phyloP scores from a whole-genome alignment of 2,329 filamentous ascomycete species.

The Aureobasidium sp. region DNA sequence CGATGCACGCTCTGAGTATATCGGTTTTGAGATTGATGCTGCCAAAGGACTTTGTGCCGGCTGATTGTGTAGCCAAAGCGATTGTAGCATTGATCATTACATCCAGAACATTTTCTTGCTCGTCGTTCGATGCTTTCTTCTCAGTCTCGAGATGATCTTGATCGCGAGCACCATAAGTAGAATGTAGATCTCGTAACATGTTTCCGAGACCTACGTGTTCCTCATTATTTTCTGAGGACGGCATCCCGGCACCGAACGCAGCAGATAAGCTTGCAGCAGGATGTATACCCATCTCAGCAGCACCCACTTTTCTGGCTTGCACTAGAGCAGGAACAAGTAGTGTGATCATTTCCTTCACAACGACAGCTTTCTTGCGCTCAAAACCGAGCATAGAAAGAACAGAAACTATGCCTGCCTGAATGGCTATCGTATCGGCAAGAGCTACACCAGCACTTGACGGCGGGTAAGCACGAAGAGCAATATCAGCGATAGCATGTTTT shows the following conservation, averaged over 20 bases:
- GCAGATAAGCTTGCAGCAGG: slow-evolving; percentile 80
- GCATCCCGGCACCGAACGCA: slow-evolving; percentile 42
- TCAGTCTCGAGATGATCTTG: background rate
- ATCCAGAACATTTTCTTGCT: background rate
- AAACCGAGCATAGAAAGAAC: slow-evolving; percentile 74
- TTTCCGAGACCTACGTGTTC: slow-evolving; percentile 7
- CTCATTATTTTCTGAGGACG: background rate
- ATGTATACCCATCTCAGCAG: slow-evolving; percentile 93
- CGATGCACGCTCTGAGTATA: slow-evolving; percentile 81
- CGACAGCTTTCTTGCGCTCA: slow-evolving; percentile 83
- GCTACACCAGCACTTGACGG: slow-evolving; percentile 56
- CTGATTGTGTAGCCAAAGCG: background rate
- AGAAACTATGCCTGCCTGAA: slow-evolving; percentile 80
- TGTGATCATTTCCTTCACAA: slow-evolving; percentile 77
- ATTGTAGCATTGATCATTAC: slow-evolving; percentile 6
- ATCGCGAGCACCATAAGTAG: slow-evolving; percentile 17
- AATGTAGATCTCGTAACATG: slow-evolving; percentile 14
- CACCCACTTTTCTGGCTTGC: slow-evolving; percentile 84
- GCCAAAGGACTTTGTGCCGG: slow-evolving; percentile 51
- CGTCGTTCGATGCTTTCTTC: background rate
- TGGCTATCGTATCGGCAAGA: slow-evolving; percentile 66
- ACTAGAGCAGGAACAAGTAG: slow-evolving; percentile 78
- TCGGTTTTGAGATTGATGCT: slow-evolving; percentile 76
- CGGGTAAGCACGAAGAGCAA: slow-evolving; percentile 65
- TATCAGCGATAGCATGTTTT: slow-evolving; percentile 50